Conservation (phyloP, 1,284 basidiomycete species). For the Apiotrichum domesticum region DNA sequence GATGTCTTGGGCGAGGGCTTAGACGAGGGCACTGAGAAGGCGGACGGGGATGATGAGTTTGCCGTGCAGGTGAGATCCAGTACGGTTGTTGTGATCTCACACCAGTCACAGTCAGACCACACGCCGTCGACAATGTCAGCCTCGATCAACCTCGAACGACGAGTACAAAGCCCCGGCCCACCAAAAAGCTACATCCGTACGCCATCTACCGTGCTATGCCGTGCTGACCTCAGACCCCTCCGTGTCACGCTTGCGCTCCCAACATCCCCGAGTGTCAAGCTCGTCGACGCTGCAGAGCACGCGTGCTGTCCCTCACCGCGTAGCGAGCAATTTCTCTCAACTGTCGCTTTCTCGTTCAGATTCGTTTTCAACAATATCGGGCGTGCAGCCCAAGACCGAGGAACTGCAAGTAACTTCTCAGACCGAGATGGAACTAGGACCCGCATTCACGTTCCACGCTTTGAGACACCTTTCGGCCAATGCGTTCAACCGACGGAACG, state of each 20-base stretch:
- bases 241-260: slow-evolving; percentile 71
- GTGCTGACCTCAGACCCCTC: slow-evolving; percentile 60
- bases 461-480: slow-evolving; percentile 59
- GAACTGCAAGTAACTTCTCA: slow-evolving; percentile 7
- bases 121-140: slow-evolving; percentile 49
- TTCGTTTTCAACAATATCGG: slow-evolving; percentile 27
- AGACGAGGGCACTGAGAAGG: slow-evolving; percentile 9
- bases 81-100: too few relatives aligned
- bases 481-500: slow-evolving; percentile 43
- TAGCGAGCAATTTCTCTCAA: slow-evolving; percentile 38
- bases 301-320: slow-evolving; percentile 15
- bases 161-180: slow-evolving; percentile 10
- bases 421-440: slow-evolving; percentile 8
- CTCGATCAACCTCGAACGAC: slow-evolving; percentile 4
- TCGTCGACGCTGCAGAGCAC: background rate
- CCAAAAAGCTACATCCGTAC: slow-evolving; percentile 25
- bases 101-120: slow-evolving; percentile 39
- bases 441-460: slow-evolving; percentile 43
- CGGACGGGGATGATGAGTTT: slow-evolving; percentile 33
- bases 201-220: slow-evolving; percentile 18
- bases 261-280: slow-evolving; percentile 9
- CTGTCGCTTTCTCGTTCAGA: slow-evolving; percentile 36
- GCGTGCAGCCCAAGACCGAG: background rate
- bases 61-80: slow-evolving; percentile 7
- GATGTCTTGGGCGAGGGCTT: slow-evolving; percentile 25